These are phyloP conservation scores for Dryas drummondii DNA, from an alignment of 306 rosid species.

Conservation along the genomic window DNA sequence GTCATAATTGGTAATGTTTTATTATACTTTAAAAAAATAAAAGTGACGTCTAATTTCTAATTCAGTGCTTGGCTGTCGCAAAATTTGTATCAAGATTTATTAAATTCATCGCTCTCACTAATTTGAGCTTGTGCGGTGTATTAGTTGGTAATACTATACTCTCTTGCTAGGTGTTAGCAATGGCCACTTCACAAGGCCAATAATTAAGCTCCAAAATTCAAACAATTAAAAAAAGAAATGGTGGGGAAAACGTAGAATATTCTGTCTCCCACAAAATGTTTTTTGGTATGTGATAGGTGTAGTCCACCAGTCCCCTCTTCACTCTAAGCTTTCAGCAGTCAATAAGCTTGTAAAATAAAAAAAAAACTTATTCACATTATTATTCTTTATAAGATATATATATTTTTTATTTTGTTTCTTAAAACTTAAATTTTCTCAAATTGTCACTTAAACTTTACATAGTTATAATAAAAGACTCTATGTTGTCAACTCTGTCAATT, in stretches of 20 bases:
- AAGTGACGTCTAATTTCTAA: background rate
- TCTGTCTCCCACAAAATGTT: background rate
- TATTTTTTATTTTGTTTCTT: too few species aligned
- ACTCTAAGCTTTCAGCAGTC: background rate
- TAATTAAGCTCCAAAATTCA: background rate
- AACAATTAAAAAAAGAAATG: background rate
- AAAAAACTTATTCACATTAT: too few species aligned
- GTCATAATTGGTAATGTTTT: too few species aligned
- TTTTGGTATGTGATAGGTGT: background rate
- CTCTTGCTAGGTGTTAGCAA: background rate
- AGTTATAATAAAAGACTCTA: too few species aligned
- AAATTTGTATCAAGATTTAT: background rate
- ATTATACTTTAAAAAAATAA: too few species aligned
- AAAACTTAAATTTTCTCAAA: too few species aligned
- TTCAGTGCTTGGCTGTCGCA: background rate
- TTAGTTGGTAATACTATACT: background rate
- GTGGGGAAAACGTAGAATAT: conserved; percentile 12
- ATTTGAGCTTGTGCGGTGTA: background rate
- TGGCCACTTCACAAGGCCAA: conserved; percentile 9
- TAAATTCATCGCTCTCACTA: background rate
- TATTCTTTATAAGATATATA: too few species aligned
- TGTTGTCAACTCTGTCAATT: too few species aligned
- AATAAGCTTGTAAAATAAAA: too few species aligned
- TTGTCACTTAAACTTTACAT: too few species aligned
- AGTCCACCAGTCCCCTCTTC: background rate